Evolutionary conservation across 352 stramenopile species (phyloP).

Genomic region (Phytophthora capsici): DNA sequence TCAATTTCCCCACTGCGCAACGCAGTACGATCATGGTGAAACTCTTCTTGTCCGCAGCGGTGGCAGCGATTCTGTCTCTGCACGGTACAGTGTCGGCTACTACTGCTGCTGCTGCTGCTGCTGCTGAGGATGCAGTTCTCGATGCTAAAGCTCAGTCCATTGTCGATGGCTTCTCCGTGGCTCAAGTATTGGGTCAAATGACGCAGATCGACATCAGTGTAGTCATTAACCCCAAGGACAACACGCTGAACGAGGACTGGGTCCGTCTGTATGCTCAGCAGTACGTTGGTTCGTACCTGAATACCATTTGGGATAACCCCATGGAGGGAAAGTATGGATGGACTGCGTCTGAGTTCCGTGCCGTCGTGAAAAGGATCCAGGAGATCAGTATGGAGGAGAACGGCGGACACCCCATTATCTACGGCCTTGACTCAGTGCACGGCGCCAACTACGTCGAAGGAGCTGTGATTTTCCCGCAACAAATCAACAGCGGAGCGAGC

Average conservation of each 20-base stretch:
- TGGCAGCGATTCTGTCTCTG: conserved; percentile 7
- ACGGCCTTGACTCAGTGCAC: conserved; percentile 90
- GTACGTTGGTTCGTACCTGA: conserved; percentile 90
- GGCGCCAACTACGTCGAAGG: conserved; percentile 86
- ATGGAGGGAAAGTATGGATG: conserved; percentile 50
- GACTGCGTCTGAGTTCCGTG: conserved; percentile 67
- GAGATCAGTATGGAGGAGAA: conserved; percentile 72
- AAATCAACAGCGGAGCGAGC: conserved; percentile 86
- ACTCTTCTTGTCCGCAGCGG: conserved; percentile 10
- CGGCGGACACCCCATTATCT: conserved; percentile 70
- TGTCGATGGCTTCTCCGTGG: conserved; percentile 26
- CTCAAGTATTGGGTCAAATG: conserved; percentile 85
- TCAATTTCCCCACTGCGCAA: conserved; percentile 24
- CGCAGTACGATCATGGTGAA: conserved; percentile 31
- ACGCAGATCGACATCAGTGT: conserved; percentile 87
- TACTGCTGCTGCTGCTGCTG: neutral
- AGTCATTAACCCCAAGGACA: conserved; percentile 65
- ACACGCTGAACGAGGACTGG: conserved; percentile 56
- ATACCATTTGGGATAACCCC: conserved; percentile 62
- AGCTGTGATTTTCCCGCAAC: conserved; percentile 84
- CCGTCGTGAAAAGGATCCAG: conserved; percentile 71
- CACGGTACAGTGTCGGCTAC: conserved; percentile 10
- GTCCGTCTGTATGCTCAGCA: conserved; percentile 70
- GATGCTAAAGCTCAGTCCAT: conserved; percentile 31
- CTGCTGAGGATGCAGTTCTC: conserved; percentile 3